Evolutionary conservation across 441 rosid genomes (phyloP), one percentile per base, ranked within the genome.

Genomic region (Flueggea neowawraea): DNA sequence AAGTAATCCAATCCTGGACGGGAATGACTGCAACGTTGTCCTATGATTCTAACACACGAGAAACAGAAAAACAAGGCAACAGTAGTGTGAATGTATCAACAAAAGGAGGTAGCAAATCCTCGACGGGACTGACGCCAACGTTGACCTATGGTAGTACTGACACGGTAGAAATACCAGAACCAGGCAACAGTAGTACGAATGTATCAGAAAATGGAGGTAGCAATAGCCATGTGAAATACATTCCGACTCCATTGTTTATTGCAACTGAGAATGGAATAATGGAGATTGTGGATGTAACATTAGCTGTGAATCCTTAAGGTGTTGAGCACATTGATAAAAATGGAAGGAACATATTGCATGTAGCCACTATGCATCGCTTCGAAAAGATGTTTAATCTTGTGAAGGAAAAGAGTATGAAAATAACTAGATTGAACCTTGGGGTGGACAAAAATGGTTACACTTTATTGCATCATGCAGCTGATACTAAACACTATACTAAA

Each of bases 281-380:
- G 17, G 80, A 76, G 64, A 62, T 76, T 31, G 71, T 66, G 0
- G 5, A 39, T 3, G 58, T 28, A 58, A 72, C 55, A 51, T 61
- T 72, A 0, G 0, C 8, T 0, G 16, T 7, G 11, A 33, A 55
- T 16, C 80, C 80, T 39, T 67, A 66, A 28, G 67, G 67, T 0
- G 15, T 66, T 4, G 69, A 69, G 39, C 63, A 59, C 54, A 16
- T 44, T 4, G 59, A 53, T 12, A 1, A 55, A 10, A 16, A 2
- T 4, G 71, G 68, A 13, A 54, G 55, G 53, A 66, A 76, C 67
- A 66, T 76, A 33, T 50, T 76, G 50, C 77, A 72, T 49, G 52
- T 69, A 15, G 74, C 71, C 12, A 44, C 59, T 8, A 44, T 31
- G 44, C 36, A 72, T 50, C 74, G 77, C 2, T 54, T 22, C 14